Base-by-base conservation (phyloP, 805 yeast species). In the Candida palmyrensis region DNA sequence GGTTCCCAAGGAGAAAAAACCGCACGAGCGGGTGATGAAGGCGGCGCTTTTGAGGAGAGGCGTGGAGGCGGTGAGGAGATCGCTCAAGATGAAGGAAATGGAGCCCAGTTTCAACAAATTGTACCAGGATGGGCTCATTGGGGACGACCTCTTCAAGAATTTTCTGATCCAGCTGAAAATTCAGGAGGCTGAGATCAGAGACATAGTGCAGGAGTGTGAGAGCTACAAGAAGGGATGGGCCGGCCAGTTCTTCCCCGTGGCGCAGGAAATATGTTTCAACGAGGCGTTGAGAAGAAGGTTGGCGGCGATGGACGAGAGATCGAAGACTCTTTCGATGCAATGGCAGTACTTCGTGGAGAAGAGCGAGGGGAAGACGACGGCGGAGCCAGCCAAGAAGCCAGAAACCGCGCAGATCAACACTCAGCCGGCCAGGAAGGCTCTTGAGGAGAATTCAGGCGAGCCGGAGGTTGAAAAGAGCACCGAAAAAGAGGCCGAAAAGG, bases 261-360 rank as follows among this genome's bases (percentile, higher is more conserved):
- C 89, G 27, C 90, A 83, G 54, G 97, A 92, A 53, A 81, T 90
- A 32, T 86, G 95, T 42, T 84, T 88, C 59, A 92, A 90, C 54
- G 90, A 84, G 59, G 96, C 96, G 1, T 66, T 90, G 33, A 75
- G 90, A 59, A 78, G 92, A 66, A 80, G 97, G 50, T 48, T 75
- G 22, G 45, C 49, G 26, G 59, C 73, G 4, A 57, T 79, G 49
- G 73, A 62, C 15, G 57, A 50, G 12, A 58, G 72, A 36, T 37
- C 55, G 9, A 51, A 54, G 36, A 51, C 47, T 29, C 61, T 64
- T 40, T 33, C 54, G 12, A 47, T 47, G 23, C 39, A 61, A 39
- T 66, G 72, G 72, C 57, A 61, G 32, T 48, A 47, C 29, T 51
- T 44, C 34, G 51, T 40, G 12, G 47, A 35, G 7, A 30, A 32